Evolutionary conservation across 1,284 basidiomycete species (phyloP), one percentile per base, ranked within the genome.

Genomic region (Apiotrichum siamense): DNA sequence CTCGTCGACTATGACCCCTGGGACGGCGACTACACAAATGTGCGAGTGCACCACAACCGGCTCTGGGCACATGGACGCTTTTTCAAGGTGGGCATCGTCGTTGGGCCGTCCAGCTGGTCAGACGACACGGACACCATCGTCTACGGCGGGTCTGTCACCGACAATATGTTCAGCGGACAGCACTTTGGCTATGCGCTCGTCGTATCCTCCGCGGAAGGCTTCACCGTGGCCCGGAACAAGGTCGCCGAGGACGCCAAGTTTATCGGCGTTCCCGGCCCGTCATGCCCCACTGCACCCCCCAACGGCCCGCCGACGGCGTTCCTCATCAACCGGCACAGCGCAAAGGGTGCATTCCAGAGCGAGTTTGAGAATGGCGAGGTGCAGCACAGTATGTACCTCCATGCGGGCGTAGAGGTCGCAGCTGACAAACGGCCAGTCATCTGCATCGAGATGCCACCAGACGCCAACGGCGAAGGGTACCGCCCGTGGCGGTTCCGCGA

Each of bases 361-460:
- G 72, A 76, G 13, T 74, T 76, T 55, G 63, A 67, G 32, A 76
- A 76, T 52, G 74, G 74, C 45, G 73, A 75, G 57, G 73, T 76
- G 15, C 73, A 76, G 59, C 70, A 74, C 59, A 70, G 74, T 76
- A 38, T 61, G 73, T 64, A 18, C 15, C 17, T 33, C 39, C 31
- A 52, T 25, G 10, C 17, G 15, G 11, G 23, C 7, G 20, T 15
- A 20, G 10, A 25, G n/a, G 36, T 10, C 13, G 12, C 23, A 29
- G n/a, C 44, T 43, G 13, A 43, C 35, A 3, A 10, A 18, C 39
- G 15, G 18, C 7, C 46, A 74, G 74, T 75, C 55, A 76, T 76
- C 52, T 76, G 74, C 55, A 55, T 74, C 55, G 59, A 73, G 29
- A 4, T 40, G 23, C 69, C 71, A 15, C 61, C 62, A 9, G 63